Percentiles rank a stretch among this genome's conserved stretches.
These are phyloP conservation scores for Sistotremastrum niveocremeum DNA, from an alignment of 768 basidiomycete genomes.

Conservation along the genomic window DNA sequence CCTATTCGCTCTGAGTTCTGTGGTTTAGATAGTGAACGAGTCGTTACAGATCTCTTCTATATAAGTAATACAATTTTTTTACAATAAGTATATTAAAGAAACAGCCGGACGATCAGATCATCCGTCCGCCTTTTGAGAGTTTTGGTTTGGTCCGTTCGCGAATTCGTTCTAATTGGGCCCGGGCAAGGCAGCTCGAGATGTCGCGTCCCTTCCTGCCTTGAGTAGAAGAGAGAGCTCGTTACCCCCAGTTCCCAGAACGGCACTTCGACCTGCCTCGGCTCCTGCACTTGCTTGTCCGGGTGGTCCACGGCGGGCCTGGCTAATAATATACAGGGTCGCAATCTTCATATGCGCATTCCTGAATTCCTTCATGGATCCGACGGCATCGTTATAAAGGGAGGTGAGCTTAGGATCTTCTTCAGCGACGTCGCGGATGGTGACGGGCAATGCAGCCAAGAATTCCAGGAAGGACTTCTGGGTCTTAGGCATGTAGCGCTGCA, in stretches of 20 bases:
- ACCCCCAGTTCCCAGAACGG: conserved; percentile 78
- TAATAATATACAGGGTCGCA: conserved; percentile 76
- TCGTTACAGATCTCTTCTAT: too few species aligned
- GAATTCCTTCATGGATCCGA: conserved; percentile 67
- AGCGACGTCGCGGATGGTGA: conserved; percentile 50
- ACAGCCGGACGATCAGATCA: too few species aligned
- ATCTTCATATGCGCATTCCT: conserved; percentile 84
- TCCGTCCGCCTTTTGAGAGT: too few species aligned
- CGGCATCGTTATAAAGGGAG: conserved; percentile 68
- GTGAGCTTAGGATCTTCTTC: conserved; percentile 41
- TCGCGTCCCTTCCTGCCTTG: conserved; percentile 86
- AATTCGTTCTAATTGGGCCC: conserved; percentile 17
- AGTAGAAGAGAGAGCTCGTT: conserved; percentile 70
- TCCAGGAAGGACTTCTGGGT: conserved; percentile 75
- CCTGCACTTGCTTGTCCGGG: conserved; percentile 28
- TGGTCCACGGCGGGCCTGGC: conserved; percentile 50
- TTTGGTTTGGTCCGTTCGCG: too few species aligned
- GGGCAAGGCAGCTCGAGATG: conserved; percentile 43
- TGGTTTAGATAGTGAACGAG: too few species aligned
- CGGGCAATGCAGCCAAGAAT: conserved; percentile 45
- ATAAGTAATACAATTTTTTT: too few species aligned
- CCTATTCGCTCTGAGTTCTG: too few species aligned
- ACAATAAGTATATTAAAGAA: too few species aligned
- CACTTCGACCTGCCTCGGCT: conserved; percentile 39
- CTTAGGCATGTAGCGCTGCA: conserved; percentile 93